Conservation (phyloP, 2,329 filamentous ascomycete genomes). For the Fusarium sp. region DNA sequence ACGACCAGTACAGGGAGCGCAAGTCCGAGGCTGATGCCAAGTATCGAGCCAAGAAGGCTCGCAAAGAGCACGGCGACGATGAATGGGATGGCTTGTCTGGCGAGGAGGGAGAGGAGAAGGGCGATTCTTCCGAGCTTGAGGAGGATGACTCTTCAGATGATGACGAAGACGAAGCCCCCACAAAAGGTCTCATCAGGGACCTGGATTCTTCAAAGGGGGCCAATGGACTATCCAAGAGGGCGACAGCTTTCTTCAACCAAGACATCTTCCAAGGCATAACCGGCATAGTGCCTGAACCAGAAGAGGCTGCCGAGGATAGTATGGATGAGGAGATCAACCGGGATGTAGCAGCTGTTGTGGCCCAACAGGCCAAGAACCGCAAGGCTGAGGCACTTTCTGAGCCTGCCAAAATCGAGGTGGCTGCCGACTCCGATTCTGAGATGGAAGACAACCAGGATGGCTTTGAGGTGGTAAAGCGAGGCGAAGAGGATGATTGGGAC, state of each 20-base stretch:
- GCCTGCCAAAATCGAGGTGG: conserved; percentile 25
- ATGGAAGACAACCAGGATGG: conserved; percentile 56
- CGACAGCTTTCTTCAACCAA: conserved; percentile 90
- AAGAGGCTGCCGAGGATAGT: conserved; percentile 39
- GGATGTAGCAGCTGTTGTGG: conserved; percentile 43
- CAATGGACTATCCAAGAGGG: conserved; percentile 58
- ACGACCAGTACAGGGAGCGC: conserved; percentile 83
- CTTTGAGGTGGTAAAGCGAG: conserved; percentile 69
- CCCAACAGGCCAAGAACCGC: conserved; percentile 41
- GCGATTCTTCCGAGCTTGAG: conserved; percentile 64
- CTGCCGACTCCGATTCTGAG: conserved; percentile 46
- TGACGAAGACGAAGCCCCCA: conserved; percentile 39
- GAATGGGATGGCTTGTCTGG: conserved; percentile 92
- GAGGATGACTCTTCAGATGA: conserved; percentile 52
- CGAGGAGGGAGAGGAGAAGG: conserved; percentile 64
- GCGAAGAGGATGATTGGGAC: conserved; percentile 69
- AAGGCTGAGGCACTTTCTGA: conserved; percentile 32
- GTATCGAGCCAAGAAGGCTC: conserved; percentile 86
- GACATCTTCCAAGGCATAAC: conserved; percentile 90
- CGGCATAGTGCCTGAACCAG: conserved; percentile 65
- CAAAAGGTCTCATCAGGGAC: conserved; percentile 49
- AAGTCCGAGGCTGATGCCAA: conserved; percentile 85
- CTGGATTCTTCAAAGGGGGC: conserved; percentile 45
- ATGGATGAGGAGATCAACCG: conserved; percentile 48
- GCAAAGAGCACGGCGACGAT: conserved; percentile 81